phyloP scores from a whole-genome alignment of 345 rosid genomes.

The Clarkia xantiana region DNA sequence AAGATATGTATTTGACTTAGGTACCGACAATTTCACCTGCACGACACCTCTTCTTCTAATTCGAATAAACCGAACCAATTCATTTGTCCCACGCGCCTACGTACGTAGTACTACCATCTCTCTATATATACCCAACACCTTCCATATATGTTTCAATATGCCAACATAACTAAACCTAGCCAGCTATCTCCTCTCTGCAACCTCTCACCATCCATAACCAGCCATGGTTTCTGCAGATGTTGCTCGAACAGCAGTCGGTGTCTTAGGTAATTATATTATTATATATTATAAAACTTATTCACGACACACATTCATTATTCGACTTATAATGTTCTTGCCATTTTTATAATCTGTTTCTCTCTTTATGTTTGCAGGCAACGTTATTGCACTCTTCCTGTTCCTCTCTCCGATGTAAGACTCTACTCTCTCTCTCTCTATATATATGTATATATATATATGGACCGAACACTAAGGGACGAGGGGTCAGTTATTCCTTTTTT shows the following conservation, averaged over 20 bases:
- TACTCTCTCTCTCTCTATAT: background rate
- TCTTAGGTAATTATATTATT: conserved; percentile 36
- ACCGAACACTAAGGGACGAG: too few relatives aligned
- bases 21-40: too few relatives aligned
- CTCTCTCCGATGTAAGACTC: conserved; percentile 68
- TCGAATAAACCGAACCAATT: conserved; percentile 5
- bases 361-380: conserved; percentile 41
- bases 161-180: background rate
- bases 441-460: background rate
- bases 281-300: too few relatives aligned
- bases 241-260: conserved; percentile 43
- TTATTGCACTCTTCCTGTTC: conserved; percentile 60
- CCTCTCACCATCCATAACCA: background rate
- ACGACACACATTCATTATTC: background rate
- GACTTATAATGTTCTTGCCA: background rate
- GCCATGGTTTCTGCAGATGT: conserved; percentile 41
- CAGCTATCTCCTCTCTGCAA: background rate
- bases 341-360: background rate
- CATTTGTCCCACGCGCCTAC: background rate
- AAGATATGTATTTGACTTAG: too few relatives aligned
- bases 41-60: conserved; percentile 1
- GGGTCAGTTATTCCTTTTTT: too few relatives aligned
- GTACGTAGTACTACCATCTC: too few relatives aligned
- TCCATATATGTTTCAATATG: conserved; percentile 1
- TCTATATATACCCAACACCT: conserved; percentile 1